Evolutionary conservation across 169 alveolate genomes (phyloP).

Genomic region (Cryptosporidium xiaoi): DNA sequence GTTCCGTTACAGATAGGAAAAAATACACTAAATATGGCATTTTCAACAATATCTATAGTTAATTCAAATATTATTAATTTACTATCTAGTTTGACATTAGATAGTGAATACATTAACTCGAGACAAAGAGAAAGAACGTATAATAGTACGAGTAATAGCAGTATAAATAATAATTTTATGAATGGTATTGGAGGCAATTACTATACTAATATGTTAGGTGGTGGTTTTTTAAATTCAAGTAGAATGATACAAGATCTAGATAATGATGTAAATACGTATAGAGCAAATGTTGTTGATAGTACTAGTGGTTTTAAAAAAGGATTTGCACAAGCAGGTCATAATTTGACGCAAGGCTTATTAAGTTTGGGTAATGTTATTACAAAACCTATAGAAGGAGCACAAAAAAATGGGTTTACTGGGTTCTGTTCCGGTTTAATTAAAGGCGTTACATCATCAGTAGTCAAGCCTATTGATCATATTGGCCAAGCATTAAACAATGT

Average conservation of each 20-base stretch:
- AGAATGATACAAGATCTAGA: constrained; percentile 1
- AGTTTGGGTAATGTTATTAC: constrained; percentile 88
- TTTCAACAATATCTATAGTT: constrained; percentile 89
- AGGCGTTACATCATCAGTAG: constrained; percentile 91
- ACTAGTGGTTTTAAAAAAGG: constrained; percentile 87
- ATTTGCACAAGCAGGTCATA: constrained; percentile 85
- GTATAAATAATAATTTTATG: not conserved
- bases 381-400: constrained; percentile 92
- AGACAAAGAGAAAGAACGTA: constrained; percentile 82
- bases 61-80: constrained; percentile 86
- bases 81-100: constrained; percentile 88
- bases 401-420: constrained; percentile 89
- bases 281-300: not conserved
- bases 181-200: not conserved
- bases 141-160: not conserved
- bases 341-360: constrained; percentile 89
- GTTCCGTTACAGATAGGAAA: constrained; percentile 88
- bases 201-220: constrained; percentile 3
- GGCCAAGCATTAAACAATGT: constrained; percentile 91
- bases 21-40: constrained; percentile 88
- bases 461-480: constrained; percentile 91
- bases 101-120: constrained; percentile 88
- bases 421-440: constrained; percentile 89
- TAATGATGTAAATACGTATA: not conserved
- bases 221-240: not conserved